Evolutionary conservation across 129 eudicot species (phyloP).

Genomic region (Pittosporum tobira): DNA sequence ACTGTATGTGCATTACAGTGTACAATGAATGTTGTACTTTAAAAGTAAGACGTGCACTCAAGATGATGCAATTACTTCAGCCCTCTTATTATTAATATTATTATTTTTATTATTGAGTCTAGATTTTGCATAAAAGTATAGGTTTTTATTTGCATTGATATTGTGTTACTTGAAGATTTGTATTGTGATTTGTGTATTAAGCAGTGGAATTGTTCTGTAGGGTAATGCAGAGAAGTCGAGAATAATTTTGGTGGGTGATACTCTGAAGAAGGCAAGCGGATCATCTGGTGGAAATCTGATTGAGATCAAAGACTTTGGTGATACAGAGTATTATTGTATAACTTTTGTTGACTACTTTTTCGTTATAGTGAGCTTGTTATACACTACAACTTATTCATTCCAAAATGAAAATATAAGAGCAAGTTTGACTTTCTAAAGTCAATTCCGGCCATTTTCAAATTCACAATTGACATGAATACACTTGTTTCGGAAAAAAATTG

Average conservation of each 20-base stretch:
- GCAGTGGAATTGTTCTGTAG: slow-evolving; percentile 27
- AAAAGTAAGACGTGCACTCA: no score
- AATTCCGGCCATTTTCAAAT: no score
- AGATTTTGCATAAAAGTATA: not conserved
- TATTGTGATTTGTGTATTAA: not conserved
- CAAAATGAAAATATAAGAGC: no score
- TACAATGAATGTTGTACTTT: no score
- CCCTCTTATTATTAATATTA: no score
- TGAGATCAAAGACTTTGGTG: slow-evolving; percentile 88
- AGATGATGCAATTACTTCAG: no score
- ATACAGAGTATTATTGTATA: slow-evolving; percentile 70
- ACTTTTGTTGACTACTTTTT: not conserved
- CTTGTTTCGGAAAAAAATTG: no score
- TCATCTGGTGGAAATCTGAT: slow-evolving; percentile 59
- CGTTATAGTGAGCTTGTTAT: not conserved
- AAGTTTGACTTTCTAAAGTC: no score
- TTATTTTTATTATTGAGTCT: not conserved
- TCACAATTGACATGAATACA: no score
- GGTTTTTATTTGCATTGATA: not conserved
- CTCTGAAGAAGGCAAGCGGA: slow-evolving; percentile 91
- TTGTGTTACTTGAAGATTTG: no score
- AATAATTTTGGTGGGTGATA: slow-evolving; percentile 92
- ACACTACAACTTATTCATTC: no score
- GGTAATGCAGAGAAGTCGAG: slow-evolving; percentile 98
- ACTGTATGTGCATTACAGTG: no score